These are phyloP conservation scores for Zancudomyces culisetae DNA, from an alignment of 371 early-diverging fungal species.

Conservation along the genomic window DNA sequence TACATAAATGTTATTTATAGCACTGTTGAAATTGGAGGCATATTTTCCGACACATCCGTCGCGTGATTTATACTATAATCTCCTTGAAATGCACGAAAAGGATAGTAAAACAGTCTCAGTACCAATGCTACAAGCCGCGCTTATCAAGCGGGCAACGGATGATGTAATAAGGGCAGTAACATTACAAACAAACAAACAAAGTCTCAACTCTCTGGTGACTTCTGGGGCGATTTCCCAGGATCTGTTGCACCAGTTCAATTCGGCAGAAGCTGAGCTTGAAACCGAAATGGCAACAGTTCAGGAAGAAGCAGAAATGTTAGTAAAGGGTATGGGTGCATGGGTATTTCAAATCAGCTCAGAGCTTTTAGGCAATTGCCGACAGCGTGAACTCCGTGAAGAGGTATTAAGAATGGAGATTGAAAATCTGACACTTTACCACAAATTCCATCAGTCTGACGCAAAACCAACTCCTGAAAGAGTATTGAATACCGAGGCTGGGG, in stretches of 20 bases:
- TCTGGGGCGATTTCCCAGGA: constrained; percentile 78
- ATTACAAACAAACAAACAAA: constrained; percentile 69
- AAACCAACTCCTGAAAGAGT: no score
- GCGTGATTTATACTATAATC: constrained; percentile 48
- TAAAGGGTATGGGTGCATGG: constrained; percentile 66
- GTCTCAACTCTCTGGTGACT: constrained; percentile 52
- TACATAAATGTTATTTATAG: no score
- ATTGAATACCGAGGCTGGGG: no score
- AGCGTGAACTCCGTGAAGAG: constrained; percentile 22
- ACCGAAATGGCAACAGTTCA: constrained; percentile 62
- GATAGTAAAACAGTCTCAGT: constrained; percentile 38
- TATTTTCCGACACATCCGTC: constrained; percentile 51
- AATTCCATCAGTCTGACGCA: no score
- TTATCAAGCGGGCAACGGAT: constrained; percentile 70
- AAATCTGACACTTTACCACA: neutral
- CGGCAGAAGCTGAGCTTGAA: constrained; percentile 69
- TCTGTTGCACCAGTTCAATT: constrained; percentile 53
- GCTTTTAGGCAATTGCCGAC: constrained; percentile 33
- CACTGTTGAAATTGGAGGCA: constrained; percentile 28
- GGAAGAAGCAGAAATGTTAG: constrained; percentile 58
- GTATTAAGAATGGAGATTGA: constrained; percentile 4
- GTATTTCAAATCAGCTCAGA: constrained; percentile 71
- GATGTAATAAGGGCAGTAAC: constrained; percentile 54
- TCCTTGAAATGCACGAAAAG: constrained; percentile 37
- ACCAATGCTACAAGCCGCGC: constrained; percentile 44